These are phyloP conservation scores for Paramecium caudatum DNA, from an alignment of 73 alveolate genomes.

Conservation along the genomic window DNA sequence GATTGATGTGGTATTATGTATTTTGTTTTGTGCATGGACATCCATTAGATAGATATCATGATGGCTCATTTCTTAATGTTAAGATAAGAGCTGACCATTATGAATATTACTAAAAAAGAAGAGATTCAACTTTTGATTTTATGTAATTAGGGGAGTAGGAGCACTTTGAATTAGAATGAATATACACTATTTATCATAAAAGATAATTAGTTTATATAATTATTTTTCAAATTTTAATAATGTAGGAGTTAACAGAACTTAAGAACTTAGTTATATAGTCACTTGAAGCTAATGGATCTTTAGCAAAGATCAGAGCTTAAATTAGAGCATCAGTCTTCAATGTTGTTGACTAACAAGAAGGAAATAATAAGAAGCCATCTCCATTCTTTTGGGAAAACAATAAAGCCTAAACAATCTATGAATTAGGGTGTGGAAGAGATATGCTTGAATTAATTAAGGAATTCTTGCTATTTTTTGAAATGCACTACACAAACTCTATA, in stretches of 20 bases:
- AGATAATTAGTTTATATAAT: not conserved
- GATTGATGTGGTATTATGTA: not conserved
- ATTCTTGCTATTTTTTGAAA: slow-evolving; percentile 66
- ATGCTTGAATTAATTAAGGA: slow-evolving; percentile 70
- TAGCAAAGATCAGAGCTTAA: slow-evolving; percentile 76
- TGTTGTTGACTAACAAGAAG: slow-evolving; percentile 74
- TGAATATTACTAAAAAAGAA: not conserved
- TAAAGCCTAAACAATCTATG: slow-evolving; percentile 66
- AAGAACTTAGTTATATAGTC: slow-evolving; percentile 73
- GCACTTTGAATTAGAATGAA: not conserved
- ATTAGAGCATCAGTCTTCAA: slow-evolving; percentile 78
- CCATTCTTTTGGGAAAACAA: slow-evolving; percentile 77
- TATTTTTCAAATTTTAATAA: slow-evolving; percentile 45
- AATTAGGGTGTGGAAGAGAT: slow-evolving; percentile 50
- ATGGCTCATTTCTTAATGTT: not conserved
- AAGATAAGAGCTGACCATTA: slow-evolving; percentile 29
- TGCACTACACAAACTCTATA: slow-evolving; percentile 72
- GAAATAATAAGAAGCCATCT: slow-evolving; percentile 59
- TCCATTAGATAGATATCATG: not conserved
- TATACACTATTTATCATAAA: not conserved
- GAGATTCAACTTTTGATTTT: slow-evolving; percentile 18
- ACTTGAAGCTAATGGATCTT: slow-evolving; percentile 74
- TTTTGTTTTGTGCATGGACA: slow-evolving; percentile 13
- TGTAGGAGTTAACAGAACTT: slow-evolving; percentile 76
- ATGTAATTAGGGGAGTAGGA: slow-evolving; percentile 38